A percentile compares a stretch with the other conserved stretches of the same genome.
Evolutionary conservation across 2,329 filamentous ascomycete genomes (phyloP).

Genomic region (Aureobasidium sp.): DNA sequence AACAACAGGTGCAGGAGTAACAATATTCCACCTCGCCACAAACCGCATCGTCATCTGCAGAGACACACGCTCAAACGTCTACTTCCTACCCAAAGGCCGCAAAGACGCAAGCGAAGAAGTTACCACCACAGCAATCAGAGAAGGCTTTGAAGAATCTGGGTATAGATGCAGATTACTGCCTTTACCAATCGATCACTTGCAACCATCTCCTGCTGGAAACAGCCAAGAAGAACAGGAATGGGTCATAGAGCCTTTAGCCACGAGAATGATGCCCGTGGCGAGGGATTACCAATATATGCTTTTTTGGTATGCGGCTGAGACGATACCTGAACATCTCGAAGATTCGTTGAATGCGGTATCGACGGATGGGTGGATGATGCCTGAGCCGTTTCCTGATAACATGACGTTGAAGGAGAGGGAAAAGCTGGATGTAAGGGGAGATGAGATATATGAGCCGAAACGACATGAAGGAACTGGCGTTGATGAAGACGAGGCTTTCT

Average conservation of each 20-base stretch:
- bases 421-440: constrained; percentile 30
- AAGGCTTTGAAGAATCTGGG: constrained; percentile 44
- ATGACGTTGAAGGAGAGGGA: constrained; percentile 32
- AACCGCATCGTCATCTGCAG: constrained; percentile 41
- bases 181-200: constrained; percentile 35
- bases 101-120: constrained; percentile 39
- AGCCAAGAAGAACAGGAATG: constrained; percentile 16
- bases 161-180: constrained; percentile 42
- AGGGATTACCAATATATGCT: constrained; percentile 32
- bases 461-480: constrained; percentile 41
- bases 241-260: constrained; percentile 38
- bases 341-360: background rate
- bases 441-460: constrained; percentile 35
- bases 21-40: constrained; percentile 42
- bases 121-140: constrained; percentile 34
- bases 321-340: constrained; percentile 24
- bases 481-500: constrained; percentile 37
- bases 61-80: constrained; percentile 32
- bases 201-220: constrained; percentile 29
- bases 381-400: constrained; percentile 22
- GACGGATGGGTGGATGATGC: background rate
- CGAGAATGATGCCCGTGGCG: constrained; percentile 33
- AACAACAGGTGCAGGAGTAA: constrained; percentile 34
- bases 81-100: constrained; percentile 43
- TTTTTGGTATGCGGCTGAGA: constrained; percentile 40